Conservation (phyloP, 345 rosid species). For the Aquilaria sinensis region DNA sequence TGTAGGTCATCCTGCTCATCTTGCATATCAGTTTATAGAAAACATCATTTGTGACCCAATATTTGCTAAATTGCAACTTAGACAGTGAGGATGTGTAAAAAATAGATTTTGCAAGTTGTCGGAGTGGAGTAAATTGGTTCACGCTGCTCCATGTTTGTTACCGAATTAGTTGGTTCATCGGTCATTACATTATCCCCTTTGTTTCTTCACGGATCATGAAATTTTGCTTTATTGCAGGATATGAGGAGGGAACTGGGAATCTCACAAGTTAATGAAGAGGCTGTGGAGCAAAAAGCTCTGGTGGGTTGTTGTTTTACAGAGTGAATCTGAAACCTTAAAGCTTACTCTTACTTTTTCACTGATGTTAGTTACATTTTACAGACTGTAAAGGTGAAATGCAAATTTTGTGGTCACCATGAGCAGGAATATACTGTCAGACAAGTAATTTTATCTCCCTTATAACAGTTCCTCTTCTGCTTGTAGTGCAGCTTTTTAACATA, state of each 20-base stretch:
- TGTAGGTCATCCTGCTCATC: too few species aligned
- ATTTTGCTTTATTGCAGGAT: conserved; percentile 21
- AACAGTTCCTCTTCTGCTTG: not conserved
- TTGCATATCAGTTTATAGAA: too few species aligned
- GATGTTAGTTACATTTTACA: not conserved
- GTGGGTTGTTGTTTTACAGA: not conserved
- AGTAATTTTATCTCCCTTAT: conserved; percentile 14
- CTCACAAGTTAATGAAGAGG: conserved; percentile 24
- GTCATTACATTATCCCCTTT: not conserved
- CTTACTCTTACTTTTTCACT: not conserved
- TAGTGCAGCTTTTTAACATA: not conserved
- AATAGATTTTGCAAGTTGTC: too few species aligned
- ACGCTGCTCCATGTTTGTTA: not conserved
- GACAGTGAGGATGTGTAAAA: too few species aligned
- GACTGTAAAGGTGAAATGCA: conserved; percentile 29
- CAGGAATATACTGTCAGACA: conserved; percentile 34
- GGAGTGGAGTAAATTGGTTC: too few species aligned
- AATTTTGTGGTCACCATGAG: conserved; percentile 32
- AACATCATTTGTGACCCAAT: too few species aligned
- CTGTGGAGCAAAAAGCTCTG: not conserved
- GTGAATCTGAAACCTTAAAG: not conserved
- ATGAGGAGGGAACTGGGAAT: conserved; percentile 39
- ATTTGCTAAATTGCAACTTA: too few species aligned
- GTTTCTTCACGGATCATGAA: not conserved
- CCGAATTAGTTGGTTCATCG: not conserved